phyloP scores from a whole-genome alignment of 306 rosid genomes.

The Citrullus colocynthis region DNA sequence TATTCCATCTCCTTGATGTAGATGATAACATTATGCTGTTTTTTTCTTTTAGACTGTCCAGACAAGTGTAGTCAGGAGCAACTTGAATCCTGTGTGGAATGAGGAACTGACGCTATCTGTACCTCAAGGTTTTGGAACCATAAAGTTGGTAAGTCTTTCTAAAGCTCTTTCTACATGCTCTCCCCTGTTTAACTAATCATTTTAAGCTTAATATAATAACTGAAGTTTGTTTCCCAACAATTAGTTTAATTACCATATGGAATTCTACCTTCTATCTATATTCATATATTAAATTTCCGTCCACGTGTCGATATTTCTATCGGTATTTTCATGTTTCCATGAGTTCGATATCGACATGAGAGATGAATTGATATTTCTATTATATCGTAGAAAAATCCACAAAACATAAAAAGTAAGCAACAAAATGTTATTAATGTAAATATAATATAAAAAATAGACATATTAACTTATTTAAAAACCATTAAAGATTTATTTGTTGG shows the following conservation, averaged over 20 bases:
- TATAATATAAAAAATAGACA: too few species aligned
- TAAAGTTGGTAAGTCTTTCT: slow-evolving; percentile 63
- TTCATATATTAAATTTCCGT: too few species aligned
- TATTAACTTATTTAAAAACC: too few species aligned
- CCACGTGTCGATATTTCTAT: too few species aligned
- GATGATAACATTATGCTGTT: slow-evolving; percentile 14
- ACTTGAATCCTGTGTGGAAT: slow-evolving; percentile 98
- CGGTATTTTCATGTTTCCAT: too few species aligned
- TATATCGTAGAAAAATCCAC: too few species aligned
- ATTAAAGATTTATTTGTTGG: too few species aligned
- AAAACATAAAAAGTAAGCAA: too few species aligned
- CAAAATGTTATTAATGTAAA: too few species aligned
- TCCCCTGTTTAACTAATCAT: neutral
- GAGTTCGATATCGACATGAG: too few species aligned
- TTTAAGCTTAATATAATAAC: neutral
- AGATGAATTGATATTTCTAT: too few species aligned
- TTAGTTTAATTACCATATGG: neutral
- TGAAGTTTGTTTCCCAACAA: neutral
- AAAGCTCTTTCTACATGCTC: neutral
- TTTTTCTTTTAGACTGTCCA: slow-evolving; percentile 47
- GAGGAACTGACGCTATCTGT: slow-evolving; percentile 95
- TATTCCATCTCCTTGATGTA: neutral
- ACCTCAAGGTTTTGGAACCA: slow-evolving; percentile 58
- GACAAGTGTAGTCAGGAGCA: slow-evolving; percentile 48
- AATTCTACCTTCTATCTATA: neutral